Evolutionary conservation across 1,284 basidiomycete genomes (phyloP).

Genomic region (Chiua sp.): DNA sequence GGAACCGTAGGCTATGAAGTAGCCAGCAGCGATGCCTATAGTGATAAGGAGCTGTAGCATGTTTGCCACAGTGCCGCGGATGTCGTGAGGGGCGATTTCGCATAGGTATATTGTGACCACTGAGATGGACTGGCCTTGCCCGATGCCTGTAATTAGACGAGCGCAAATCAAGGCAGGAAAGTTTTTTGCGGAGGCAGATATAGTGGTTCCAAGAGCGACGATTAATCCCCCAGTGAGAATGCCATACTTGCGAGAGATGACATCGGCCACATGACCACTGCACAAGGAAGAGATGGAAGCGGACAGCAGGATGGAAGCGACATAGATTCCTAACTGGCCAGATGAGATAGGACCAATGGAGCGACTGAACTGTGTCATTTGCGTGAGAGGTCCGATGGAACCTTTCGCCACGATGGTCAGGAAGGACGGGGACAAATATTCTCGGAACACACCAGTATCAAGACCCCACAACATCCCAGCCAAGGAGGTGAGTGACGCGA

Average conservation of each 20-base stretch:
- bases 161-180: conserved; percentile 49
- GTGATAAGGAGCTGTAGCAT: conserved; percentile 52
- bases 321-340: conserved; percentile 47
- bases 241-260: conserved; percentile 52
- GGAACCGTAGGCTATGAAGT: conserved; percentile 56
- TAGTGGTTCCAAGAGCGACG: conserved; percentile 44
- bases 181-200: conserved; percentile 38
- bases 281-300: conserved; percentile 49
- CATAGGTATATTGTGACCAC: conserved; percentile 52
- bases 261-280: conserved; percentile 53
- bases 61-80: conserved; percentile 49
- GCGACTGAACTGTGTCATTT: conserved; percentile 48
- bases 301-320: conserved; percentile 52
- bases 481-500: conserved; percentile 33
- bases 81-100: conserved; percentile 48
- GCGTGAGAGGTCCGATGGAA: conserved; percentile 51
- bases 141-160: conserved; percentile 52
- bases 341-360: conserved; percentile 43
- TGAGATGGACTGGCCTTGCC: conserved; percentile 54
- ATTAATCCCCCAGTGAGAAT: conserved; percentile 49
- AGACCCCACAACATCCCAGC: conserved; percentile 39
- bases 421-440: not conserved
- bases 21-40: conserved; percentile 51
- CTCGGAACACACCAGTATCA: conserved; percentile 30
- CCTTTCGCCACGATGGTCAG: conserved; percentile 29